Base-by-base conservation (phyloP, 106 monocot species). In the Dioscorea alata region DNA sequence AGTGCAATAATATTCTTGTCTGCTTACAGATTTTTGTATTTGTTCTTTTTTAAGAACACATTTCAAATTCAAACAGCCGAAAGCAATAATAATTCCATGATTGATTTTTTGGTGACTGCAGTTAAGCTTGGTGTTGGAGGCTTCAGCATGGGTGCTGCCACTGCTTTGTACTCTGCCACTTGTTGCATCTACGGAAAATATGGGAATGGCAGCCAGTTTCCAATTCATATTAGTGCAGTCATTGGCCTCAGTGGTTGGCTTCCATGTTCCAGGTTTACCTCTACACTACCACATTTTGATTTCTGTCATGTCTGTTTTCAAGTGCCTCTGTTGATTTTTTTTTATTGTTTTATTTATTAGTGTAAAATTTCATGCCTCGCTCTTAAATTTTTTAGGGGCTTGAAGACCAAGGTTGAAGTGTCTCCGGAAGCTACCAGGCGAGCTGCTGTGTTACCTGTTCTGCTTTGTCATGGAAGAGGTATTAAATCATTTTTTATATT, bases 201-300 rank as follows among this genome's bases (percentile, higher is more conserved):
- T 57, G 82, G 78, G 64, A 89, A 86, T 49, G 86, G 84, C 54
- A 81, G 31, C 61, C 78, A 66, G 0, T 92, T 87, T 66, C 89
- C 96, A 19, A 71, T 92, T 48, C 75, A 79, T 66, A 67, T 89
- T 57, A 86, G 86, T 69, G 83, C 84, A 57, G 81, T 82, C 58
- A 69, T 92, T 64, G 86, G 86, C 71, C 69, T 97, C 48, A 97
- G 89, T 70, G 96, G 96, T 25, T 97, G 96, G 96, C 96, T 97
- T 82, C 96, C 96, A 50, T 92, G 96, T 73, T 86, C 89, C 57
- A 89, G 86, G 92, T 42, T 42, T 42, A 42, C 42, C 42, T 42
- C 9, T 10, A 3, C 42, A 42, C 42, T 42, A 10, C 9, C 42
- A 42, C 18, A 59, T 6, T 63, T 16, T 33, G 20, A 73, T 13